Evolutionary conservation across 1,284 basidiomycete genomes (phyloP).

Genomic region (Pseudozyma flocculosa): DNA sequence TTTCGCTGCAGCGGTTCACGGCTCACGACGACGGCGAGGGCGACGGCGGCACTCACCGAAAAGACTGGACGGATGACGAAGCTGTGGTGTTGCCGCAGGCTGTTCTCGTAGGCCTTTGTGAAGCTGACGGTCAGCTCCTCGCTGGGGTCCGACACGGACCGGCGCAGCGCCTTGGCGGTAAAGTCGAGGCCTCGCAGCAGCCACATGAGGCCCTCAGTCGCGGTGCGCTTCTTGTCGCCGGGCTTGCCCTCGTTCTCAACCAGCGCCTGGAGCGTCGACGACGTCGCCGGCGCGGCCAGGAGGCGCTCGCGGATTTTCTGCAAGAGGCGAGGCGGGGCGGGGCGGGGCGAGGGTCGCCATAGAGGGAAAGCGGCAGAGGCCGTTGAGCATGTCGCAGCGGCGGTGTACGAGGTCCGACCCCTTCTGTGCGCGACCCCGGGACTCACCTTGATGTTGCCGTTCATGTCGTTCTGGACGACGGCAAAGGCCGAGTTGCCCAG

Average conservation of each 20-base stretch:
- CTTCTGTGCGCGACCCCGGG: no score
- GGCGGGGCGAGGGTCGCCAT: no score
- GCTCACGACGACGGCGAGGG: no score
- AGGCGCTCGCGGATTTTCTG: constrained; percentile 71
- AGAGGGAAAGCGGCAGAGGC: not conserved
- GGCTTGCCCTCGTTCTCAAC: constrained; percentile 76
- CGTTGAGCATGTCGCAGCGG: no score
- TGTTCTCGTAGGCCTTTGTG: constrained; percentile 76
- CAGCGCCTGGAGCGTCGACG: constrained; percentile 78
- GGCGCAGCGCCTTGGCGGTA: constrained; percentile 79
- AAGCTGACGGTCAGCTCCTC: constrained; percentile 78
- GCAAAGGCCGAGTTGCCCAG: constrained; percentile 83
- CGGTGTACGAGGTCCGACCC: no score
- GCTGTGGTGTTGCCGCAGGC: constrained; percentile 82
- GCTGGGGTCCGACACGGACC: constrained; percentile 68
- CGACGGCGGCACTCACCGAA: constrained; percentile 60
- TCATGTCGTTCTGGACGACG: constrained; percentile 83
- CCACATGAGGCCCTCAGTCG: constrained; percentile 92
- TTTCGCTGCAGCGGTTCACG: no score
- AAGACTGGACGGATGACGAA: constrained; percentile 85
- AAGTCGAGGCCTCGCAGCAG: constrained; percentile 85
- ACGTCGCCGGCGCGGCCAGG: constrained; percentile 65
- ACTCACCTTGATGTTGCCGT: constrained; percentile 75
- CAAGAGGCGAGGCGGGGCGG: constrained; percentile 4
- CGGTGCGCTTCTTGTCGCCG: constrained; percentile 76